Conservation (phyloP, 192 early-diverging fungal genomes). For the Mortierella hygrophila region DNA sequence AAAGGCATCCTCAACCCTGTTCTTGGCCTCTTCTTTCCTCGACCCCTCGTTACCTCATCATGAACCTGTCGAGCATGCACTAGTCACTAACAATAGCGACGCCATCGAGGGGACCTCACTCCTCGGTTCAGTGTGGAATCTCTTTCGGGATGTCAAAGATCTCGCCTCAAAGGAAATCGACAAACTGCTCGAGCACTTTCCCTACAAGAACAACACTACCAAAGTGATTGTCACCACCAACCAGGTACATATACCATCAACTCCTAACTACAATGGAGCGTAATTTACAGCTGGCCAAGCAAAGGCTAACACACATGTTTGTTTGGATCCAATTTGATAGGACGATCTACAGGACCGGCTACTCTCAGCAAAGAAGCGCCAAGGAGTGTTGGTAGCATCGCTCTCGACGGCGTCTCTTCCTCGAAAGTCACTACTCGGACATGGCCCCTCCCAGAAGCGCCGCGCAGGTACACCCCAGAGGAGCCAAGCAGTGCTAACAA, state of each 20-base stretch:
- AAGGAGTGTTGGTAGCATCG: not conserved
- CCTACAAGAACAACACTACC: conserved; percentile 20
- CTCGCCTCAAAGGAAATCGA: conserved; percentile 38
- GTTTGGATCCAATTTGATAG: not conserved
- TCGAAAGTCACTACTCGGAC: conserved; percentile 33
- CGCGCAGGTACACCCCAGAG: not conserved
- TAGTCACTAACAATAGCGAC: not conserved
- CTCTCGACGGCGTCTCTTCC: not conserved
- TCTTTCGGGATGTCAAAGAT: conserved; percentile 36
- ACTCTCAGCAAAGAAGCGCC: conserved; percentile 7
- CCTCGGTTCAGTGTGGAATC: conserved; percentile 45
- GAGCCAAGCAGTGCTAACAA: conserved; percentile 8
- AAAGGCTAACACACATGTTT: not conserved
- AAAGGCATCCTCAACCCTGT: not conserved
- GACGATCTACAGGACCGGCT: not conserved
- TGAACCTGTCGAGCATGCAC: not conserved
- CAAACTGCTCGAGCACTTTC: conserved; percentile 44
- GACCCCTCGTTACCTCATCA: not conserved
- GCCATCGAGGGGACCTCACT: conserved; percentile 23
- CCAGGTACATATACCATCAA: conserved; percentile 7
- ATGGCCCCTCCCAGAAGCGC: conserved; percentile 13
- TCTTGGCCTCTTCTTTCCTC: not conserved
- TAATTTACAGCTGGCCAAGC: not conserved
- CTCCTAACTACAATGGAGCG: not conserved
- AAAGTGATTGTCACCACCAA: not conserved